Base-by-base conservation (phyloP, 139 green algal genomes). In the Monoraphidium neglectum region DNA sequence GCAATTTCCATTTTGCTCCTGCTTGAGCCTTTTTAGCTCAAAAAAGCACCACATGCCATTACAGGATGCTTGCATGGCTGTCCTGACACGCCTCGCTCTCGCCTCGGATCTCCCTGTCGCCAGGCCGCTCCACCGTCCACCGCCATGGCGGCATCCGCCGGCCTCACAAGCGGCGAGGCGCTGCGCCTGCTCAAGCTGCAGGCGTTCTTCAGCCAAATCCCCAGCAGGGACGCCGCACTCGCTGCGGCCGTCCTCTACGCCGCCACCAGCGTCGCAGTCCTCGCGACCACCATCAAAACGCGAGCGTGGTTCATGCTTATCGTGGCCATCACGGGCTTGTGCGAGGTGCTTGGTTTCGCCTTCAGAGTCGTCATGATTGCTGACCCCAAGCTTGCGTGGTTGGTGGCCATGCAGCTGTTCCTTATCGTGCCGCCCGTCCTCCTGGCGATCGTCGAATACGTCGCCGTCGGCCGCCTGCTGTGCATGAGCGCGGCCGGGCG, bases 381-480 rank as follows among this genome's bases (percentile, higher is more conserved):
- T n/a, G 53, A 33, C 53, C 24, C 16, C 24, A 30, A 51, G 1
- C 28, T 56, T 23, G 26, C 37, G 24, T 16, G 30, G 4, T n/a
- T 67, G 61, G 18, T 51, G 21, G 40, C n/a, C 37, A 67, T 80
- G 68, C 68, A 82, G 68, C 33, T 35, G 4, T 32, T 85, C 21
- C 80, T 85, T 16, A 79, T 85, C 37, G 79, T 85, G 53, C 40
- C 32, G 2, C 80, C 80, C n/a, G 72, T 78, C 30, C 61, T 85
- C 10, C 47, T 85, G 68, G 67, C 80, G 0, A 36, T 85, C 1
- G 63, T 79, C 16, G 69, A 85, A 30, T 85, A 85, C 63, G 68
- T 77, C 5, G 36, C 43, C 33, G 40, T 71, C 33, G 70, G 74
- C 3, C 65, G 66, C 53, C 74, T 85, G 15, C 67, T 85, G 69